Conservation (phyloP, 225 moss, liverwort and hornwort genomes). For the Sphagnum contortum region DNA sequence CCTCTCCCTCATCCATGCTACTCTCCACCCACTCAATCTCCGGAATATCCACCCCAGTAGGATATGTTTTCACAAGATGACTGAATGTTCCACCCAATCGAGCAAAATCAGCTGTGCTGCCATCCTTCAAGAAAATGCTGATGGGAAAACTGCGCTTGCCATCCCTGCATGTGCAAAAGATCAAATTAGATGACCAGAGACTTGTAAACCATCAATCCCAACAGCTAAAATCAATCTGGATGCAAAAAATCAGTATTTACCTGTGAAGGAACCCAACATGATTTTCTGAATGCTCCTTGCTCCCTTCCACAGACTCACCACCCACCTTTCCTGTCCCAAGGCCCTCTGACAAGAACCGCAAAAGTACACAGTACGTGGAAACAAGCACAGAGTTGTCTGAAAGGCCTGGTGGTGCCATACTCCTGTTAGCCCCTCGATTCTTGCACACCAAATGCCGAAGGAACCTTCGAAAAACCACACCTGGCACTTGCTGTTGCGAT, state of each 20-base stretch:
- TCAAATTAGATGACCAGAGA: too few species aligned
- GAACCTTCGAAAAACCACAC: constrained; percentile 74
- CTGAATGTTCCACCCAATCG: constrained; percentile 93
- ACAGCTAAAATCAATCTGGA: too few species aligned
- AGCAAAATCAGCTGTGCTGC: constrained; percentile 75
- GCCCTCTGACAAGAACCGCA: constrained; percentile 87
- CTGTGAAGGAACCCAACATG: constrained; percentile 74
- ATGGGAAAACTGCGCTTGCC: constrained; percentile 86
- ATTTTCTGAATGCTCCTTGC: constrained; percentile 50
- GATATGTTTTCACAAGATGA: constrained; percentile 67
- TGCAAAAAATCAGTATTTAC: constrained; percentile 2
- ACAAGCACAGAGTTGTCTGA: constrained; percentile 99
- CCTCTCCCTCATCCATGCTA: constrained; percentile 79
- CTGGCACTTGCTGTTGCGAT: constrained; percentile 65
- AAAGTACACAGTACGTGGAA: constrained; percentile 79
- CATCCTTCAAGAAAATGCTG: constrained; percentile 71
- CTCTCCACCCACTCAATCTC: constrained; percentile 97
- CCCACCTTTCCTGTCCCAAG: constrained; percentile 51
- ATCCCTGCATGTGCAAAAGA: constrained; percentile 21
- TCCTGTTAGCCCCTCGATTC: constrained; percentile 85
- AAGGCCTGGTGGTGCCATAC: constrained; percentile 92
- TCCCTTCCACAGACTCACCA: constrained; percentile 43
- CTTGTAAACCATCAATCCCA: too few species aligned
- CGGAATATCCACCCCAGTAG: constrained; percentile 42
- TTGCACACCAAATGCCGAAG: constrained; percentile 68